phyloP scores from a whole-genome alignment of 1,139 yeast species.

The Zhuliangozyma parablackwelliae region DNA sequence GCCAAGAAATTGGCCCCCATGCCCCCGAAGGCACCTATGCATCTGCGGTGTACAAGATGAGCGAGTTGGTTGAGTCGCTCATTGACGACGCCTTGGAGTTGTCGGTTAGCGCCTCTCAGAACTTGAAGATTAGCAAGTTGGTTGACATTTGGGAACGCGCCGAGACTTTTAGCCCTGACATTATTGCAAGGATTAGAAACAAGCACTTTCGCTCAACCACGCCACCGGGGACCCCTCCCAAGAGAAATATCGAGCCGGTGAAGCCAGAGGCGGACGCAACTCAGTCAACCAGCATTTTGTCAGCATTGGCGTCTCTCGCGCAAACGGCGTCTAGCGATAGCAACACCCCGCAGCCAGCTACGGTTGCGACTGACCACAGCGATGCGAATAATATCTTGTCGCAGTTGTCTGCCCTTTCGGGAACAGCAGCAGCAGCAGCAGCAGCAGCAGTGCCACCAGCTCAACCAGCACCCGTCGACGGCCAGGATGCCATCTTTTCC shows the following conservation, averaged over 20 bases:
- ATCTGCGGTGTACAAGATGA: slow-evolving; percentile 63
- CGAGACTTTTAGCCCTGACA: slow-evolving; percentile 62
- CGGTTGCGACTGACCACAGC: slow-evolving; percentile 7
- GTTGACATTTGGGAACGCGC: slow-evolving; percentile 92
- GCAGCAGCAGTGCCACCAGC: slow-evolving; percentile 12
- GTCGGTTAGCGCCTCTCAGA: slow-evolving; percentile 47
- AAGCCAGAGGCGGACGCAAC: slow-evolving; percentile 18
- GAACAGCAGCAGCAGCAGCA: slow-evolving; percentile 12
- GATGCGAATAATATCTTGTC: slow-evolving; percentile 40
- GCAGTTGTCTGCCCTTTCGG: slow-evolving; percentile 37
- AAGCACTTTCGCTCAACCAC: slow-evolving; percentile 56
- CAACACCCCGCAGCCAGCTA: slow-evolving; percentile 12
- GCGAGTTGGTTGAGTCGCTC: slow-evolving; percentile 54
- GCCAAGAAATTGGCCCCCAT: slow-evolving; percentile 38
- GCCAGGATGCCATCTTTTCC: slow-evolving; percentile 30
- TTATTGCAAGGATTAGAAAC: slow-evolving; percentile 52
- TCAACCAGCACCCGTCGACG: slow-evolving; percentile 15
- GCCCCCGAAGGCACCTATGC: slow-evolving; percentile 72
- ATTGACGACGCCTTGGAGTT: slow-evolving; percentile 57
- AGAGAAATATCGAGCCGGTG: slow-evolving; percentile 23
- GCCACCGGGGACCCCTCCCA: slow-evolving; percentile 54
- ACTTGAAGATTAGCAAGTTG: slow-evolving; percentile 73
- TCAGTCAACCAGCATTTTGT: slow-evolving; percentile 58
- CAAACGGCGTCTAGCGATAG: slow-evolving; percentile 22
- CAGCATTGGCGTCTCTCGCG: slow-evolving; percentile 60